phyloP scores from a whole-genome alignment of 257 asterid genomes.

The Cruciata laevipes region DNA sequence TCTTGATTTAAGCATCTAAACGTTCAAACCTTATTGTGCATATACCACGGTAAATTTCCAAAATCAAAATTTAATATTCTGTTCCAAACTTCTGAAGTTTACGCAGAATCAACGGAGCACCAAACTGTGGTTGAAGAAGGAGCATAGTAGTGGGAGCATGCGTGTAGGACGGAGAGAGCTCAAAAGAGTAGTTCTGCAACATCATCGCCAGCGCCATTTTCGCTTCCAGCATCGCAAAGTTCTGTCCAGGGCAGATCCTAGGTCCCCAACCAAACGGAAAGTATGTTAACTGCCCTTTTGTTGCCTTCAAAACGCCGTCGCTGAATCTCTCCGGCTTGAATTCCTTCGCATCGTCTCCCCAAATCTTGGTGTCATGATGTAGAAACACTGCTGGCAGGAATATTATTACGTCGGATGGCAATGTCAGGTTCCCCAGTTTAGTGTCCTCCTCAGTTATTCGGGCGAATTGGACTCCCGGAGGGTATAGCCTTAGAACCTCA shows the following conservation, averaged over 20 bases:
- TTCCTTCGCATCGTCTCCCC: not conserved
- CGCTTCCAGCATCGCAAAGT: not conserved
- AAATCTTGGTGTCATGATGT: not conserved
- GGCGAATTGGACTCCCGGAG: constrained; percentile 6
- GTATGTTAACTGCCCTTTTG: not conserved
- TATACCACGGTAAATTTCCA: not conserved
- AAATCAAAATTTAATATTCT: too few species aligned
- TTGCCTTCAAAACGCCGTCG: not conserved
- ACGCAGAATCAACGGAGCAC: constrained; percentile 18
- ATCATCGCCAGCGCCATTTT: not conserved
- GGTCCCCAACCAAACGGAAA: not conserved
- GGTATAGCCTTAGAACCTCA: constrained; percentile 16
- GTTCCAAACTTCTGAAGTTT: not conserved
- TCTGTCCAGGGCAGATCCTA: not conserved
- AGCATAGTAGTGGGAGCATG: constrained; percentile 1
- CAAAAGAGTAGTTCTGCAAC: not conserved
- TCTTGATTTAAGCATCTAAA: too few species aligned
- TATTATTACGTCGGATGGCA: not conserved
- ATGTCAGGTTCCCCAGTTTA: constrained; percentile 9
- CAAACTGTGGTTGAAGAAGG: constrained; percentile 19
- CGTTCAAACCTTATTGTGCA: not conserved
- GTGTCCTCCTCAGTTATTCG: constrained; percentile 12
- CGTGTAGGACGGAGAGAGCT: not conserved
- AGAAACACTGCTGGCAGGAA: not conserved
- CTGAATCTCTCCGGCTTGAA: not conserved